A percentile compares a stretch with the other conserved stretches of the same genome.
Evolutionary conservation across 352 stramenopile species (phyloP).

Genomic region (Discostella stelligera): DNA sequence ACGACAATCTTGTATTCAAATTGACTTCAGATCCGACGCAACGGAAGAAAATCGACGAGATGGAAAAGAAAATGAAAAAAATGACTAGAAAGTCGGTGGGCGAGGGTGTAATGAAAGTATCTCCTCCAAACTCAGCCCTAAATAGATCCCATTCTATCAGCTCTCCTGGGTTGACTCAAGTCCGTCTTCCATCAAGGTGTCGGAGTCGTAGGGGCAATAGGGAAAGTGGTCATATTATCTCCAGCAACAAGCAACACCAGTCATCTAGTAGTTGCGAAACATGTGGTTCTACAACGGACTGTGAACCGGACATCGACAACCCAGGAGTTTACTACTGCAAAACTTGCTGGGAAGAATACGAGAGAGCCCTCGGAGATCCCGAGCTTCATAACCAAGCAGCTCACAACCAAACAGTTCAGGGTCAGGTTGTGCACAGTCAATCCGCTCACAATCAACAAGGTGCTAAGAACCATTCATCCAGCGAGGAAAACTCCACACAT

Average conservation of each 20-base stretch:
- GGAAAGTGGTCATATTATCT: slow-evolving; percentile 1
- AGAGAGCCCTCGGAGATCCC: slow-evolving; percentile 21
- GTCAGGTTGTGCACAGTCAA: slow-evolving; percentile 4
- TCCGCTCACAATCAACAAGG: slow-evolving; percentile 8
- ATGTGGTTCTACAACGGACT: slow-evolving; percentile 49
- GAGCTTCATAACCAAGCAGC: slow-evolving; percentile 3
- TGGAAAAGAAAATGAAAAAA: slow-evolving; percentile 38
- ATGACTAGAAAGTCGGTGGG: slow-evolving; percentile 23
- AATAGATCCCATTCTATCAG: slow-evolving; percentile 4
- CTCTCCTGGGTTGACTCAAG: slow-evolving; percentile 16
- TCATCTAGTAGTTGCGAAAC: slow-evolving; percentile 43
- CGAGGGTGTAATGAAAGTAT: neutral
- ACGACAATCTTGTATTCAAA: slow-evolving; percentile 59
- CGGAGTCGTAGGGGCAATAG: neutral
- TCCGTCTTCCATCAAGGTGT: slow-evolving; percentile 1
- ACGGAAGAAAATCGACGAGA: slow-evolving; percentile 45
- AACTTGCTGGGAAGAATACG: slow-evolving; percentile 63
- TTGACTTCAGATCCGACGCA: slow-evolving; percentile 47
- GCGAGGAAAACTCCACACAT: slow-evolving; percentile 16
- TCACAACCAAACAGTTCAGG: neutral
- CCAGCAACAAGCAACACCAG: slow-evolving; percentile 9
- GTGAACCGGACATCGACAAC: slow-evolving; percentile 64
- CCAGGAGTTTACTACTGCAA: slow-evolving; percentile 59
- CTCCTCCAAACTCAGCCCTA: neutral
- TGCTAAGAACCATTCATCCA: slow-evolving; percentile 6